Percentiles rank a stretch among this genome's conserved stretches.
phyloP scores from a whole-genome alignment of 495 filamentous ascomycete genomes.

The Penicillium dipodomyicola region DNA sequence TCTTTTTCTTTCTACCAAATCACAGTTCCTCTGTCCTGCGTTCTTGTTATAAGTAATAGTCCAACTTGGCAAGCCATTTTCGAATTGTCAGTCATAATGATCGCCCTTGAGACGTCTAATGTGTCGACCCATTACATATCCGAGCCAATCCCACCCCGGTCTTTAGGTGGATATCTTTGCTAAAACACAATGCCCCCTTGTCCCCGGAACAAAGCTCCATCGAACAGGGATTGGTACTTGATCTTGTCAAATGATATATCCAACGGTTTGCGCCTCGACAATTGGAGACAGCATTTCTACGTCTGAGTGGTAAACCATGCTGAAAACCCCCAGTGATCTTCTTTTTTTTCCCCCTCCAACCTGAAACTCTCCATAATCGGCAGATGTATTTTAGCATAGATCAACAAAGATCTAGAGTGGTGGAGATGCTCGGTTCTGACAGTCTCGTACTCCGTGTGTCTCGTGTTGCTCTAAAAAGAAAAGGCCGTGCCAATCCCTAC shows the following conservation, averaged over 20 bases:
- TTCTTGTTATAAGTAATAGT: background rate
- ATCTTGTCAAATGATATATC: conserved; percentile 4
- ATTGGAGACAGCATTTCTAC: background rate
- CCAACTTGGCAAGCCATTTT: background rate
- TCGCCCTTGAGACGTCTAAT: conserved; percentile 16
- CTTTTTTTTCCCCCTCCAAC: background rate
- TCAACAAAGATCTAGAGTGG: conserved; percentile 3
- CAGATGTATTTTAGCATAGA: background rate
- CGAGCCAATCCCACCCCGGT: conserved; percentile 11
- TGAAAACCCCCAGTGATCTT: background rate
- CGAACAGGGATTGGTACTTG: background rate
- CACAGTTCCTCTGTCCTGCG: background rate
- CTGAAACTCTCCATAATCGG: background rate
- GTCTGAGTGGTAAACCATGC: conserved; percentile 9
- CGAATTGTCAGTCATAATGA: background rate
- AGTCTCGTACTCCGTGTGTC: background rate
- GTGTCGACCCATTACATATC: background rate
- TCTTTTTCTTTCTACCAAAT: conserved; percentile 2
- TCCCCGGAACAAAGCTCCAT: background rate
- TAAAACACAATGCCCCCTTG: background rate
- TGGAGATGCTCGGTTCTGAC: conserved; percentile 1
- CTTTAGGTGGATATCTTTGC: background rate
- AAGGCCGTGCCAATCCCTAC: conserved; percentile 12
- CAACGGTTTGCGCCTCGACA: background rate
- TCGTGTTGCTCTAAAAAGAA: conserved; percentile 4